Evolutionary conservation across 176 grass and related monocot genomes (phyloP), one percentile per base, ranked within the genome.

Genomic region (Lolium perenne): DNA sequence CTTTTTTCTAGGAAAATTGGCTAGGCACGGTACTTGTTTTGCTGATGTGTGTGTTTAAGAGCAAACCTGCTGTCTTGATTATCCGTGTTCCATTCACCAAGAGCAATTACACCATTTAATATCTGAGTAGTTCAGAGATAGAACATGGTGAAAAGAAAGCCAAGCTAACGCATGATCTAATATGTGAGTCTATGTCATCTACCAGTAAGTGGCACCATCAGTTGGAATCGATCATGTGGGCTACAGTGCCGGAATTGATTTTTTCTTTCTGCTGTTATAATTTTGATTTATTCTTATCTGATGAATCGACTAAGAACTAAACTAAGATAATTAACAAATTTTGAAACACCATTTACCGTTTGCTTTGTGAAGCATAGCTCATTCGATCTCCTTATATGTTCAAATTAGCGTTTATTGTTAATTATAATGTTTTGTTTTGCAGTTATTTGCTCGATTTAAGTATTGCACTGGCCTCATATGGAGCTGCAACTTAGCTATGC

Each of bases 401-500:
- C 47, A 53, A 75, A 75, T 18, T 26, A 75, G 47, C 23, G 14
- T 84, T 38, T 46, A 4, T 53, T 71, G 16, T 50, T 77, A 54
- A 85, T 29, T 41, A 49, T 23, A 25, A 18, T 57, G 60, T 81
- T 91, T 48, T 71, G n/a, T 94, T 83, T 86, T 94, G 63, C 83
- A 95, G 97, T 64, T 90, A 49, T 95, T 95, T 94, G 82, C 91
- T 84, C 61, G 17, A 66, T 92, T 88, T 71, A 95, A 85, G 38
- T 91, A 92, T 80, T 94, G 86, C 68, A 71, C 87, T 75, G 75
- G 76, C 40, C 88, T 98, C 66, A 85, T 98, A 74, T 98, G 97
- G 97, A 82, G 86, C 64, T 95, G 94, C 71, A 95, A 98, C 76
- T 56, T 98, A 78, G 38, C 86, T 81, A 78, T 95, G 91, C 88